These are phyloP conservation scores for Taxawa tesnikishii DNA, from an alignment of 2,329 filamentous ascomycete species.

Conservation along the genomic window DNA sequence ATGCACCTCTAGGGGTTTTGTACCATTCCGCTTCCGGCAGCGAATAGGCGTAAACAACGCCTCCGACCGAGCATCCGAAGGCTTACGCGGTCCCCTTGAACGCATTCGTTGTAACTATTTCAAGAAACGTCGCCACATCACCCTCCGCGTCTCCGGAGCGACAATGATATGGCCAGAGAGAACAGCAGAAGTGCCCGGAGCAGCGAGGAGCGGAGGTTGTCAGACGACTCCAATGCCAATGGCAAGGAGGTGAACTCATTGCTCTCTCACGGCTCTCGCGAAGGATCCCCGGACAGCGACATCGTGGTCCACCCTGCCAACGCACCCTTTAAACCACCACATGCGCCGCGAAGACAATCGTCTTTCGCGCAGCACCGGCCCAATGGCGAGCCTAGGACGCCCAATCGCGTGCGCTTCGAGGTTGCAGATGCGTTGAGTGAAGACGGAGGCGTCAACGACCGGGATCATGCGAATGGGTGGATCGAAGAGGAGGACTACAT, in stretches of 20 bases:
- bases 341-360: constrained; percentile 17
- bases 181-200: constrained; percentile 12
- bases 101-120: background rate
- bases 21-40: background rate
- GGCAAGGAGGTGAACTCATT: constrained; percentile 17
- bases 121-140: background rate
- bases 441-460: constrained; percentile 3
- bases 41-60: background rate
- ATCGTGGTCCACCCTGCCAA: constrained; percentile 10
- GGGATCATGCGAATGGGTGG: constrained; percentile 29
- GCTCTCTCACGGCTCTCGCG: constrained; percentile 13
- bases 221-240: constrained; percentile 10
- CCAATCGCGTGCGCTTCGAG: constrained; percentile 66
- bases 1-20: no score
- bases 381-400: constrained; percentile 47
- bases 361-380: constrained; percentile 34
- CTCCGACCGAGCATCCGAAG: background rate
- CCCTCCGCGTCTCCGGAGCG: background rate
- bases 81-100: background rate
- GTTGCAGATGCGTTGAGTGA: constrained; percentile 21
- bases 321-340: background rate
- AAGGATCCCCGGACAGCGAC: constrained; percentile 14
- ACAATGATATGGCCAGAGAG: constrained; percentile 24
- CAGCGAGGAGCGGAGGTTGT: constrained; percentile 5
- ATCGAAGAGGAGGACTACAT: constrained; percentile 51